phyloP scores from a whole-genome alignment of 2,329 filamentous ascomycete genomes.

The Boeremia exigua region DNA sequence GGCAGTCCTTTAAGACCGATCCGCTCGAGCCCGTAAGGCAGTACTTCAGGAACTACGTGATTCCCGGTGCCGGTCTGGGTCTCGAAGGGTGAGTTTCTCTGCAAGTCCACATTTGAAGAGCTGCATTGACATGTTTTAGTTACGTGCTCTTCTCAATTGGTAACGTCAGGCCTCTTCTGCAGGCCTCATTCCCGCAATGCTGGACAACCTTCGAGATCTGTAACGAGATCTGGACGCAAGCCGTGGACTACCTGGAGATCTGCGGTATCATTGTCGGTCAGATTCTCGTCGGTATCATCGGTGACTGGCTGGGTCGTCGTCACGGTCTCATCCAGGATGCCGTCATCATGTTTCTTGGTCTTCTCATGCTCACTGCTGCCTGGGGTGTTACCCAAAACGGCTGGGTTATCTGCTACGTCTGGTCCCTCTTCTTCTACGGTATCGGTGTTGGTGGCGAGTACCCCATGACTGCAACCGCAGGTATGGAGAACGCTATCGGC shows the following conservation, averaged over 20 bases:
- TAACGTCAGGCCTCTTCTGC: constrained; percentile 84
- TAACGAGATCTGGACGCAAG: constrained; percentile 78
- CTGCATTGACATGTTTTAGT: constrained; percentile 50
- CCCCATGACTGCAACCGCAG: constrained; percentile 93
- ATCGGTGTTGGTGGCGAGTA: constrained; percentile 83
- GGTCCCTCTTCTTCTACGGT: constrained; percentile 91
- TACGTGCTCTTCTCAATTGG: constrained; percentile 98
- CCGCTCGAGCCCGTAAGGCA: constrained; percentile 82
- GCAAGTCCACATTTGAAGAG: background rate
- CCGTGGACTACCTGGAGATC: constrained; percentile 91
- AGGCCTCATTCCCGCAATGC: constrained; percentile 75
- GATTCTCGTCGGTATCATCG: constrained; percentile 80
- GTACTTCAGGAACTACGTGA: constrained; percentile 89
- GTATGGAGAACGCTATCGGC: constrained; percentile 90
- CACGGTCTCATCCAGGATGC: constrained; percentile 97
- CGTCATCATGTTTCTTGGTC: constrained; percentile 89
- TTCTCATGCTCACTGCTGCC: constrained; percentile 87
- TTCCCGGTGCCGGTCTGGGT: constrained; percentile 89
- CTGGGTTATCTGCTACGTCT: constrained; percentile 97
- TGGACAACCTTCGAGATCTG: constrained; percentile 74
- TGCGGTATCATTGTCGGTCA: constrained; percentile 92
- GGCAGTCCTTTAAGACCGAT: constrained; percentile 83
- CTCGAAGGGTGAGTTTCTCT: constrained; percentile 68
- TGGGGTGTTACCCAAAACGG: constrained; percentile 89
- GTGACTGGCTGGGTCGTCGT: constrained; percentile 84